Evolutionary conservation across 768 basidiomycete species (phyloP).

Genomic region (Boletus fagicola): DNA sequence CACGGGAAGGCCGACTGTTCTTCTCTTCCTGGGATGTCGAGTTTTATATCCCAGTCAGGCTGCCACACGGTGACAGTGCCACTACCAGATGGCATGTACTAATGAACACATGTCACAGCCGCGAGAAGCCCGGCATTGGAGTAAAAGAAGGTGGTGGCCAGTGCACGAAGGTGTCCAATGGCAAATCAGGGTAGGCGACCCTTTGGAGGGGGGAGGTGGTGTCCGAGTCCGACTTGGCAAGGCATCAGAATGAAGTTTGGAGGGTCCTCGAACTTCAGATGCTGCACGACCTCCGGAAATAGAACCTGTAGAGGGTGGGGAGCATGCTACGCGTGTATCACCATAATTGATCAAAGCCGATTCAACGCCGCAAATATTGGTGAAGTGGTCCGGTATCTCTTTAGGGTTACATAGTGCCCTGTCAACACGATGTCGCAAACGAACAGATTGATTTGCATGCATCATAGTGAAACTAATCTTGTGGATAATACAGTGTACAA

Average conservation of each 20-base stretch:
- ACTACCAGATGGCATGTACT: conserved; percentile 28
- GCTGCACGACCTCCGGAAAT: neutral
- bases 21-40: neutral
- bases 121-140: conserved; percentile 22
- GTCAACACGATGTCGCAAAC: neutral
- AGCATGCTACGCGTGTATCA: neutral
- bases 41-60: conserved; percentile 19
- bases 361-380: conserved; percentile 11
- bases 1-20: conserved; percentile 7
- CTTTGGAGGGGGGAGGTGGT: neutral
- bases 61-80: conserved; percentile 29
- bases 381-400: neutral
- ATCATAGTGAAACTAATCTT: too few relatives aligned
- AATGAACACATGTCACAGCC: conserved; percentile 23
- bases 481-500: neutral
- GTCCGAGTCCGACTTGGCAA: neutral
- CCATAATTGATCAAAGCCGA: conserved; percentile 20
- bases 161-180: conserved; percentile 10
- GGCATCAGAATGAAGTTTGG: neutral
- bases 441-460: neutral
- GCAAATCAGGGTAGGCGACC: conserved; percentile 2
- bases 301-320: neutral
- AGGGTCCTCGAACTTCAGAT: conserved; percentile 1
- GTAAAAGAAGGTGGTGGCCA: conserved; percentile 9
- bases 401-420: neutral